Base-by-base conservation (phyloP, 2,329 filamentous ascomycete genomes). In the Achaetomium macrosporum region DNA sequence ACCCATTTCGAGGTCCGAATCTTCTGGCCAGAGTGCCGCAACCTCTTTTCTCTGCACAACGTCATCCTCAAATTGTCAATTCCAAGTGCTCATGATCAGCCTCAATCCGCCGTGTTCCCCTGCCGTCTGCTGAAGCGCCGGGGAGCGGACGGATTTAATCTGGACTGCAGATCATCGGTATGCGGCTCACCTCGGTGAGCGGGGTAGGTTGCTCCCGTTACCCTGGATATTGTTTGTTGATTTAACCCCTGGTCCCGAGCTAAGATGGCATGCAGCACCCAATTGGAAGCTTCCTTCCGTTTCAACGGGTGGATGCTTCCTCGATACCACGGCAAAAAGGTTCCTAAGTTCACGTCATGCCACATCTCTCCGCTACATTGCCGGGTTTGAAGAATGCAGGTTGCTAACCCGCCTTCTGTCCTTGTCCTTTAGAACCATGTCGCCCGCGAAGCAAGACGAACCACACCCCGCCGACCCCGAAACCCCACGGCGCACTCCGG, bases 161-260 rank as follows among this genome's bases (percentile, higher is more conserved):
- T 44, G 36, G 37, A 49, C 15, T 46, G 53, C 49, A 55, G 54
- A 51, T 55, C 47, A 36, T 41, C 42, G 57, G 45, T 19, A 58
- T 61, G 59, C 55, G 39, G 54, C 52, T 53, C 60, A 60, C 57
- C 61, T 46, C 46, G 58, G 61, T 63, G 57, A 57, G 54, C 36
- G 15, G 42, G 42, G 45, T 48, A 33, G 50, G 50, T 58, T 47
- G 41, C 50, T 37, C 19, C 47, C 45, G 46, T 53, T 55, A 31
- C 51, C 59, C 40, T 47, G 48, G 55, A 37, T 55, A 55, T 56
- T 56, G 55, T 60, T 62, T 61, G 56, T 61, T 62, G 59, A 61
- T 53, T 55, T 45, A 30, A 31, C 45, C 44, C 48, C 25, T 35
- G 33, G 45, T 46, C 43, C 47, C 46, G 42, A 16, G 3, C 6